Base-by-base conservation (phyloP, 2,329 filamentous ascomycete species). In the Phyllosticta citriasiana region DNA sequence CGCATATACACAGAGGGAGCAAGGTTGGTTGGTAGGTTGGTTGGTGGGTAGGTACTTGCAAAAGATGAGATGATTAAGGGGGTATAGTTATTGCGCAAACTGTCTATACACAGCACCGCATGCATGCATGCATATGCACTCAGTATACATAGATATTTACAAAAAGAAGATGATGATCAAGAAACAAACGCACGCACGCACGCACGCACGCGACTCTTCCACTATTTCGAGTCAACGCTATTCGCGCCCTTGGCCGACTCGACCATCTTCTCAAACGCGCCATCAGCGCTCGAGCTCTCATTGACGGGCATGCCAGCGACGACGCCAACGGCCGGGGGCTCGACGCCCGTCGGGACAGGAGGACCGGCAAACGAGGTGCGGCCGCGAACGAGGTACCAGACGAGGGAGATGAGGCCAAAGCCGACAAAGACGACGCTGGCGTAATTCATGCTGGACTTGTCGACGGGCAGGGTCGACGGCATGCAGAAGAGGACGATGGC, bases 401-500 rank as follows among this genome's bases (percentile, higher is more conserved):
- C 64, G 0, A 73, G 60, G 61, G 70, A 72, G 24, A 77, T 74
- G 2, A 64, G 40, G 3, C 71, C 72, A 54, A 77, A 73, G 0
- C 74, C 73, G 14, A 72, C 74, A 64, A 75, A 76, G 0, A 76
- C 74, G 2, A 74, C 74, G 52, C 67, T 71, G 1, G 73, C 73
- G 59, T 77, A 77, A 62, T 80, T 80, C 78, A 80, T 74, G 3
- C 66, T 72, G 0, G 65, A 66, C 0, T 76, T 67, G 40, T 72
- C 73, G 0, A 75, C 74, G 0, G 77, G 75, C 12, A 80, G 63
- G 53, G 71, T 74, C 25, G 78, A 74, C 0, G 79, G 88, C 86
- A 92, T 89, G 70, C 87, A 91, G 76, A 91, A 92, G 53, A 92
- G 76, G 61, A 88, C 81, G 16, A 89, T 80, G 1, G 87, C 82